phyloP scores from a whole-genome alignment of 768 basidiomycete species.

The Phlegmacium glaucopus region DNA sequence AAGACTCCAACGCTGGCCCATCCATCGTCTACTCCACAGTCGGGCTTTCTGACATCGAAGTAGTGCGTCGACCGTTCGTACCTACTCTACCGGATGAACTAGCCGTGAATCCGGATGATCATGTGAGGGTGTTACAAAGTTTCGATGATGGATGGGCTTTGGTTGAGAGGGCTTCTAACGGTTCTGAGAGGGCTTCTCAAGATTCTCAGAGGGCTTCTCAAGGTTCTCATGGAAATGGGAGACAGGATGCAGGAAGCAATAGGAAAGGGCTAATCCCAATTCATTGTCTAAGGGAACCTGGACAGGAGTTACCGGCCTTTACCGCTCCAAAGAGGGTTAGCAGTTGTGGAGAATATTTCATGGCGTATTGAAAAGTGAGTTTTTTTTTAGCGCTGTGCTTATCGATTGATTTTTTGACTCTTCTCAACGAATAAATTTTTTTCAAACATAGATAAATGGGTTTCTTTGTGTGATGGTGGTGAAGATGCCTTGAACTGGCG shows the following conservation, averaged over 20 bases:
- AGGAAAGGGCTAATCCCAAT: conserved; percentile 59
- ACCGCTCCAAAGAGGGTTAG: conserved; percentile 46
- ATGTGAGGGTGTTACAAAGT: conserved; percentile 46
- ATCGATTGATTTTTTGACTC: too few species aligned
- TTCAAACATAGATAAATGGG: background rate
- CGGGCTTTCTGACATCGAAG: conserved; percentile 35
- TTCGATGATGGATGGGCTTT: conserved; percentile 75
- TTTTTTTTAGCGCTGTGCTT: background rate
- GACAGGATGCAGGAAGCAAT: conserved; percentile 22
- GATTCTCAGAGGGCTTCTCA: too few species aligned
- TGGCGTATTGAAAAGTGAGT: background rate
- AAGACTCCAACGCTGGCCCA: conserved; percentile 4
- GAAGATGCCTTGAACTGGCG: too few species aligned
- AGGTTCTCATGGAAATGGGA: conserved; percentile 18
- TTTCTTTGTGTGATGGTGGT: too few species aligned
- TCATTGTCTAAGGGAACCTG: conserved; percentile 56
- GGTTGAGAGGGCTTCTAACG: conserved; percentile 54
- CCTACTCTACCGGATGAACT: conserved; percentile 62
- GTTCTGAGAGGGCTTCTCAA: too few species aligned
- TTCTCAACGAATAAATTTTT: too few species aligned
- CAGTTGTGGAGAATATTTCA: conserved; percentile 20
- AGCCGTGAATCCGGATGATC: conserved; percentile 44
- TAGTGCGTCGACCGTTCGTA: conserved; percentile 51
- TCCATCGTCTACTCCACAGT: conserved; percentile 5
- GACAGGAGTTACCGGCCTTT: conserved; percentile 46